Conservation (phyloP, 352 stramenopile genomes). For the Phytophthora fragariaefolia region DNA sequence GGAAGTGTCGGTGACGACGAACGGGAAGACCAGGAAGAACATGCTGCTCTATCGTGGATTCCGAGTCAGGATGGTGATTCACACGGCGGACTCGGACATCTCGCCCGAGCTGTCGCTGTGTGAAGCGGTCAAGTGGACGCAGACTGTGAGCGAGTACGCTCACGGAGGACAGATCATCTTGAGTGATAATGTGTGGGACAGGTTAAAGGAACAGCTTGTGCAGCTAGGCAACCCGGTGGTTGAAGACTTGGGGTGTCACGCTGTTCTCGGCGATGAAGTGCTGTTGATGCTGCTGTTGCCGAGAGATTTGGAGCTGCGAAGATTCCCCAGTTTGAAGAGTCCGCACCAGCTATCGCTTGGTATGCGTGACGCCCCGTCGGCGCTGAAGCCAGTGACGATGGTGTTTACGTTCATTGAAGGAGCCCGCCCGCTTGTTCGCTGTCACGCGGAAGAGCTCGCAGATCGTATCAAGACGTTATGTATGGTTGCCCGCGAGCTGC, state of each 20-base stretch:
- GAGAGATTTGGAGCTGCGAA: constrained; percentile 75
- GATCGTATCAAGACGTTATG: constrained; percentile 88
- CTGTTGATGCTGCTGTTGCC: constrained; percentile 84
- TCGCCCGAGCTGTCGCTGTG: constrained; percentile 65
- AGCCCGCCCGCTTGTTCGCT: constrained; percentile 79
- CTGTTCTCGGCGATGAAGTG: constrained; percentile 76
- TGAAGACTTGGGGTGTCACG: constrained; percentile 83
- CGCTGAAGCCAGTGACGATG: constrained; percentile 84
- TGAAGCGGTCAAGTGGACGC: constrained; percentile 85
- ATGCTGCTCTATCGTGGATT: constrained; percentile 85
- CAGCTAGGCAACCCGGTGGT: constrained; percentile 88
- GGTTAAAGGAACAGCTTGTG: constrained; percentile 86
- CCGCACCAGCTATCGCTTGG: constrained; percentile 72
- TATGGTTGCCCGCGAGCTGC: constrained; percentile 72
- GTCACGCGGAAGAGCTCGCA: constrained; percentile 82
- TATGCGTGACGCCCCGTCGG: constrained; percentile 85
- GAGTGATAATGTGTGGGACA: constrained; percentile 87
- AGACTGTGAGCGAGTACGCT: constrained; percentile 83
- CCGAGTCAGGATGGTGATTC: constrained; percentile 88
- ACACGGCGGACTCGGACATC: constrained; percentile 66
- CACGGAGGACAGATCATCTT: constrained; percentile 88
- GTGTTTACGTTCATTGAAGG: constrained; percentile 92
- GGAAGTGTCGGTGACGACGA: constrained; percentile 65
- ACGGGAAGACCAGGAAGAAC: constrained; percentile 75
- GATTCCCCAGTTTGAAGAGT: constrained; percentile 80